Evolutionary conservation across 2,329 filamentous ascomycete genomes (phyloP), one percentile per base, ranked within the genome.

Genomic region (Escovopsis sp.): DNA sequence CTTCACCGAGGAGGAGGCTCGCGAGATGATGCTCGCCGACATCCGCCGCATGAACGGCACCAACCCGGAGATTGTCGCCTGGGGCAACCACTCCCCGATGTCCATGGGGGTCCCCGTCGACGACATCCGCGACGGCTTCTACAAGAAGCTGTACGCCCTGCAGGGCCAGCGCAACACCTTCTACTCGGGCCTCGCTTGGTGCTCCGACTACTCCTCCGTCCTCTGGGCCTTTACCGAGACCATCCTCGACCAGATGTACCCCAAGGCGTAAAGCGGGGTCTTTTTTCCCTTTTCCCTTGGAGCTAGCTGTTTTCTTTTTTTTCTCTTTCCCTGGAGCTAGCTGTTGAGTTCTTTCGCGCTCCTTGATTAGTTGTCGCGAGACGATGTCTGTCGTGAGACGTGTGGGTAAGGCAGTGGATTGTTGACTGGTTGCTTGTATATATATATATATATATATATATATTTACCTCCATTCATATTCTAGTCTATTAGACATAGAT

Each of bases 141-240:
- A 60, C 32, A 34, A 47, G 0, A 49, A 61, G 11, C 37, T 65
- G 4, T 55, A 61, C 26, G 49, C 39, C 0, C 45, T 65, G 8
- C 59, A 65, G 48, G 59, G 62, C 0, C 43, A 53, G 30, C 49
- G 51, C 0, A 60, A 53, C 36, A 65, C 62, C 0, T 65, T 55
- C 44, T 66, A 60, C 45, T 59, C 62, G 1, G 61, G 59, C 2
- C 35, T 37, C 15, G 39, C 46, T 15, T 43, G 41, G n/a, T 42
- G 41, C 26, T 55, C 55, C 0, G 52, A 55, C 1, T 54, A 55
- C 33, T 52, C 53, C 2, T 47, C 51, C 0, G 45, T 51, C 10
- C 41, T 55, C 4, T 55, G 53, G 51, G 44, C 47, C 6, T 55
- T 52, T 4, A 55, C 53, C 0, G 51, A 48, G 12, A 47, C 45